Evolutionary conservation across 2,329 filamentous ascomycete species (phyloP), one percentile per base, ranked within the genome.

Genomic region (Paradendryphiella salina): DNA sequence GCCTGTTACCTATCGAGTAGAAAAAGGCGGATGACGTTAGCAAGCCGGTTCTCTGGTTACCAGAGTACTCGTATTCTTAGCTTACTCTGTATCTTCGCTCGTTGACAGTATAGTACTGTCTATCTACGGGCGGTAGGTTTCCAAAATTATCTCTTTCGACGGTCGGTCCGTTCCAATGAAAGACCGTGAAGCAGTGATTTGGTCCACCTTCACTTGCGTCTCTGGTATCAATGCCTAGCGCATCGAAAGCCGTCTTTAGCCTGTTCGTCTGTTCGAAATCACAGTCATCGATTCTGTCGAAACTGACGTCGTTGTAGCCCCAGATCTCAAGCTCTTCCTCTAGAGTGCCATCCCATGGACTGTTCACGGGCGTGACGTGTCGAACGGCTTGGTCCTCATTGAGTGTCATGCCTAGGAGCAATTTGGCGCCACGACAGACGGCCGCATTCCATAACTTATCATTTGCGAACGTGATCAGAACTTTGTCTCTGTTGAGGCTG

Each of bases 11-110:
- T 50, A 10, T 2, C 21, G 8, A 23, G 6, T 7, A 5, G 13
- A 7, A 21, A 8, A 35, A 9, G 14, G n/a, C n/a, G n/a, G 18
- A 5, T 5, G 4, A 11, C 14, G 26, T 49, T 11, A 38, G 13
- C 9, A 21, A 8, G 13, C 4, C 3, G 11, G 21, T 3, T 9
- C 23, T 3, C 3, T n/a, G 1, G 8, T 7, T 3, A 4, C 8
- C 2, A 6, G 9, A 20, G 1, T 9, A 15, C 17, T 6, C 3
- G 8, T 15, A 5, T 3, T 11, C 28, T 11, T 14, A 13, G 9
- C 42, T 37, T 33, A 51, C 48, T 13, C 36, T 29, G 13, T 51
- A 51, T 18, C 11, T 29, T 10, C 42, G 29, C 2, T 36, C 43
- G 13, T 47, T 36, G 23, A 35, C 26, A 21, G 2, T 14, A 9